Evolutionary conservation across 768 basidiomycete genomes (phyloP), one percentile per base, ranked within the genome.

Genomic region (Tylopilus vinaceipallidus): DNA sequence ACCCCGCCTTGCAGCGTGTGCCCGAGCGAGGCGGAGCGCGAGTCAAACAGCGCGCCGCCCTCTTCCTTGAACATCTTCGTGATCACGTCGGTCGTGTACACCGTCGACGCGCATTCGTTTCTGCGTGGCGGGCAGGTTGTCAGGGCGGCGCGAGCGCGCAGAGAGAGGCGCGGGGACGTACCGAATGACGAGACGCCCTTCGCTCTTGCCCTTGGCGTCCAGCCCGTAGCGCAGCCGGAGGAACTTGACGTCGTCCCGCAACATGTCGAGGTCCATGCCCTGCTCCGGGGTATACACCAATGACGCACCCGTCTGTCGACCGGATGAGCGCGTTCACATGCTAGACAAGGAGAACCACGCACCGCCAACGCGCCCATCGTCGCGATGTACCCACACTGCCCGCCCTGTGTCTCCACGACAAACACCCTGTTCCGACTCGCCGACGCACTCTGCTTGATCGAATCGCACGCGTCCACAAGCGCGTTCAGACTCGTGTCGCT

Each of bases 401-500:
- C 97, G 42, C 97, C 97, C 68, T 98, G 97, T 0, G 95, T 98
- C 71, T 99, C 95, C 16, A 99, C 92, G 2, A 98, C 89, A 65
- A 99, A 99, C 51, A 98, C 97, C 36, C 97, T 76, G 68, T 98
- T 94, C 54, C 97, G 71, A 63, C 93, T 97, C 5, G 97, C 95
- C 47, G 90, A 90, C 10, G 97, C 97, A 63, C 92, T 95, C 76
- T 99, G 97, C 73, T 95, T 97, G 73, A 99, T 98, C 35, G 95
- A 86, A 70, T 99, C 97, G 65, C 95, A 98, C 6, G 97, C 97
- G 53, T 95, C 91, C 45, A 98, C 94, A 26, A 99, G 76, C 3
- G 95, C 94, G 67, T 98, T 99, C 76, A 99, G 74, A 67, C 89
- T 91, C n/a, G 97, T 99, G 64, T 99, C 97, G 59, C 86, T 88